Base-by-base conservation (phyloP, 108 stramenopile genomes). In the Fragilariopsis cylindrus region DNA sequence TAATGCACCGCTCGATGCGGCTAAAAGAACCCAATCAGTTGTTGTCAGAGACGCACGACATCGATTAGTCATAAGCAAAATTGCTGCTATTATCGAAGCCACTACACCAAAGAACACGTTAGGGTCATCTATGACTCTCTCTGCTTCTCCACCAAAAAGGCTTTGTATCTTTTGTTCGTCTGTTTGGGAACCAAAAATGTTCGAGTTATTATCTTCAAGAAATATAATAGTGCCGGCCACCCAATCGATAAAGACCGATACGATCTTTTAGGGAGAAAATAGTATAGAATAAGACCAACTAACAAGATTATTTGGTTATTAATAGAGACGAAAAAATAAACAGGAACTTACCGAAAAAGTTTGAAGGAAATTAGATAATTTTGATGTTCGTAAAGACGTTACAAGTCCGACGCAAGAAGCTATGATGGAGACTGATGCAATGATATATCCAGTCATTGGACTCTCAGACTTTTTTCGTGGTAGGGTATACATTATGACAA, bases 1-100 rank as follows among this genome's bases (percentile, higher is more conserved):
- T 30, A 60, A 18, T 9, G 58, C 58, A 18, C 13, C 16, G 58
- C 58, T 60, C 8, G 21, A 12, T 16, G 16, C 18, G 13, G 58
- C 58, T 8, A 60, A 30, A 16, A 60, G 58, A 30, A 60, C n/a
- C 58, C 58, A 60, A 30, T 60, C 58, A 9, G 58, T 16, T 16
- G 58, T 60, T 21, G 18, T 30, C 16, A 60, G 19, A 12, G 58
- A 60, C 8, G 58, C 58, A 12, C 18, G 11, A 18, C 16, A 60
- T 60, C 13, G 11, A 30, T 60, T 60, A 8, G 58, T 60, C 0
- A 60, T 18, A 9, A 60, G 21, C 19, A 60, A 30, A 60, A 60
- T 12, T 9, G 8, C 16, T 16, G 21, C 16, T 16, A 60, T 16
- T 9, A 60, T 18, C 8, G 58, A 60, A 16, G 18, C 18, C 58